Percentiles rank a stretch among this genome's conserved stretches.
Conservation (phyloP, 2,329 filamentous ascomycete genomes). For the Neofusicoccum umdonicola region DNA sequence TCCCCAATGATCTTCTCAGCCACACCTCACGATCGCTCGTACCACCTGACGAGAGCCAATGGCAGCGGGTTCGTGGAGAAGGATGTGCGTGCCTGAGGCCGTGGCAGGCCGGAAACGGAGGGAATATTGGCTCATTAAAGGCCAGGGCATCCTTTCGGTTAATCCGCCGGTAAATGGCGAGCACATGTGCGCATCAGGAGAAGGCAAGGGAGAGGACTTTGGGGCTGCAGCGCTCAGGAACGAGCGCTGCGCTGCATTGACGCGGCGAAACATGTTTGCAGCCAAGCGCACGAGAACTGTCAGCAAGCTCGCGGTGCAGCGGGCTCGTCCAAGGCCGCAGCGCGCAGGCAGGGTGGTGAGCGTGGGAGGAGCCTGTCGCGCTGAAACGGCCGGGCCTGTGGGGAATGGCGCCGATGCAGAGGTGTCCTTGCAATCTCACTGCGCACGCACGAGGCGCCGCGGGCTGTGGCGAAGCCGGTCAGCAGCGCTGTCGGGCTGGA, state of each 20-base stretch:
- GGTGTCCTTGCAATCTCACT: slow-evolving; percentile 13
- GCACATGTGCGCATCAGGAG: background rate
- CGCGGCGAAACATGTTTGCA: slow-evolving; percentile 9
- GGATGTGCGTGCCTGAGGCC: slow-evolving; percentile 1
- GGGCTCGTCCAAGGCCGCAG: background rate
- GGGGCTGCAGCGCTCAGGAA: background rate
- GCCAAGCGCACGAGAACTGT: background rate
- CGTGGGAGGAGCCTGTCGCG: slow-evolving; percentile 6
- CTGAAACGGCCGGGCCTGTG: slow-evolving; percentile 13
- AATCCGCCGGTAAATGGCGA: slow-evolving; percentile 5
- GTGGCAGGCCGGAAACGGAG: background rate
- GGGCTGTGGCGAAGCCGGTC: slow-evolving; percentile 13
- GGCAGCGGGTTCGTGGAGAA: background rate
- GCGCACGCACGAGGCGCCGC: slow-evolving; percentile 9
- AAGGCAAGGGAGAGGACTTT: background rate
- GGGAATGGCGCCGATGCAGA: background rate
- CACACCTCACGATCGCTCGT: background rate
- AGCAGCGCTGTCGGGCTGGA: background rate
- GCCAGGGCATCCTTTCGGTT: slow-evolving; percentile 9
- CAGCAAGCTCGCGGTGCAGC: background rate
- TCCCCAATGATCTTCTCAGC: background rate
- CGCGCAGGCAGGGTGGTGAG: background rate
- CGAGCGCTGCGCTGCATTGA: background rate
- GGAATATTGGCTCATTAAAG: slow-evolving; percentile 14
- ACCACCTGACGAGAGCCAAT: background rate